Evolutionary conservation across 257 asterid species (phyloP), one percentile per base, ranked within the genome.

Genomic region (Ocimum tenuiflorum): DNA sequence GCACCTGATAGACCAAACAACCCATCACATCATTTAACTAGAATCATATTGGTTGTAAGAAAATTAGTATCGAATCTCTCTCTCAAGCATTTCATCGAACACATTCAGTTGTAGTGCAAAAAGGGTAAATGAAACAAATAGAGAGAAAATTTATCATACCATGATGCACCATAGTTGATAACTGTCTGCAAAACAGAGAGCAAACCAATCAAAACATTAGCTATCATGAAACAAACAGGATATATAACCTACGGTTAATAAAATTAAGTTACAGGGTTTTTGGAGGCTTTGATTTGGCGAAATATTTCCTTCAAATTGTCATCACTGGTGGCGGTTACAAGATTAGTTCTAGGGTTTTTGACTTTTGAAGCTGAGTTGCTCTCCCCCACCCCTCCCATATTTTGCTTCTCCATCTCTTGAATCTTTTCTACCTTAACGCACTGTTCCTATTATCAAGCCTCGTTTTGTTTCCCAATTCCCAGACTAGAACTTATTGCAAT

Each of bases 111-210:
- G 43, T 3, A 65, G 13, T 12, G 33, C 42, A 19, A 36, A 15
- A 29, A 35, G 8, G 12, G 4, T n/a, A n/a, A 23, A 29, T 27
- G 6, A 14, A n/a, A n/a, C n/a, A n/a, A n/a, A n/a, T n/a, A n/a
- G n/a, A n/a, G n/a, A n/a, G n/a, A n/a, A n/a, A n/a, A n/a, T n/a
- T n/a, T n/a, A n/a, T n/a, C 88, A 3, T 75, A 91, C 97, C 98
- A 91, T 55, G 94, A 80, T 22, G 96, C 97, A 6, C 97, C 98
- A 23, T 89, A 91, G 73, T 89, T 91, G 77, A 87, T 87, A 43
- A 89, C 95, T 23, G 86, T 73, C 98, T 91, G 98, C 84, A 75
- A 62, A 68, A 41, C 0, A 59, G 12, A 69, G 22, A 53, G 29
- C 2, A 60, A 52, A 8, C 23, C 47, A 8, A 18, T 31, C 31